Percentiles rank a stretch among this genome's conserved stretches.
phyloP scores from a whole-genome alignment of 2,329 filamentous ascomycete species.

The Paracorniculantispora psalliotae region DNA sequence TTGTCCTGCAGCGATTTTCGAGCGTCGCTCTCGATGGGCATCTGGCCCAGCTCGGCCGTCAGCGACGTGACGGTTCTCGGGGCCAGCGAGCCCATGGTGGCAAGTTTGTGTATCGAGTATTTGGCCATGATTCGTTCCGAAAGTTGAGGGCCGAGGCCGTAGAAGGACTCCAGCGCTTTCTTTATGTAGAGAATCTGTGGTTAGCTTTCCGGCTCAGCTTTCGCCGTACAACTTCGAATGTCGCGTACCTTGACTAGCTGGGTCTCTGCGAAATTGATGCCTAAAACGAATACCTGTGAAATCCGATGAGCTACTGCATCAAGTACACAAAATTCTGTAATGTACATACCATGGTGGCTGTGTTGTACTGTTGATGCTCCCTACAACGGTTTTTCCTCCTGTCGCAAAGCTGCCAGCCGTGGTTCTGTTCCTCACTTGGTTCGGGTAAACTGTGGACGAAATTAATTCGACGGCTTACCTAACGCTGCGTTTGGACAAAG shows the following conservation, averaged over 20 bases:
- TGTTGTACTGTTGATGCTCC: not conserved
- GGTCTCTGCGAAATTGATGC: constrained; percentile 77
- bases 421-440: not conserved
- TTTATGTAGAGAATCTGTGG: constrained; percentile 22
- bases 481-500: not conserved
- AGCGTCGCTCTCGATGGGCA: constrained; percentile 93
- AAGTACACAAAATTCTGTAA: not conserved
- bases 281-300: constrained; percentile 73
- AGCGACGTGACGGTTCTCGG: constrained; percentile 75
- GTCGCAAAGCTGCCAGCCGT: not conserved
- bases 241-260: constrained; percentile 74
- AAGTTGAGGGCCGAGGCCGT: constrained; percentile 69
- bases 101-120: constrained; percentile 79
- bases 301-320: not conserved
- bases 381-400: not conserved
- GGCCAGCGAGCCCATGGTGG: constrained; percentile 69
- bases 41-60: constrained; percentile 77
- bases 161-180: constrained; percentile 80
- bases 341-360: constrained; percentile 15
- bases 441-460: constrained; percentile 26
- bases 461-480: not conserved
- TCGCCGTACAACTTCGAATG: not conserved
- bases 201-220: not conserved
- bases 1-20: constrained; percentile 74
- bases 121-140: constrained; percentile 78